Percentiles rank a stretch among this genome's conserved stretches.
Conservation (phyloP, 441 rosid genomes). For the Populus hybrid region DNA sequence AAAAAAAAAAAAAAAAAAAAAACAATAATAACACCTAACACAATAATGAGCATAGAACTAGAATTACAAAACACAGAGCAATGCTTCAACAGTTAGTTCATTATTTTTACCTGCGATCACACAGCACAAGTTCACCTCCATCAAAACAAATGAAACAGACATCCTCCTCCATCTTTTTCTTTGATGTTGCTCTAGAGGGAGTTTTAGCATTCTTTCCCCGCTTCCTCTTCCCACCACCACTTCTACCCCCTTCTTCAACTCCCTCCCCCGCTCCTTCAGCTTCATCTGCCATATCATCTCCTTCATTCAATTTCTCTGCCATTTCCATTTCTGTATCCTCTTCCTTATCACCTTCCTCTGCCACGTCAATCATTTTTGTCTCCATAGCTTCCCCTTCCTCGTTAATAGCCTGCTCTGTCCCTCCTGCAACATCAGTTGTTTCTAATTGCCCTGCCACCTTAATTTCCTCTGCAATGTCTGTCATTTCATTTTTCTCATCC, state of each 20-base stretch:
- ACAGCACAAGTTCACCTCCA: slow-evolving; percentile 90
- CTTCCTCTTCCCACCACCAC: slow-evolving; percentile 67
- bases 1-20: too few species aligned
- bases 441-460: too few species aligned
- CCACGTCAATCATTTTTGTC: too few species aligned
- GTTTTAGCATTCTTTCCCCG: slow-evolving; percentile 51
- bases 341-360: slow-evolving; percentile 13
- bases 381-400: too few species aligned
- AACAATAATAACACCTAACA: too few species aligned
- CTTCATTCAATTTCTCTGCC: slow-evolving; percentile 13
- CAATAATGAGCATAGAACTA: too few species aligned
- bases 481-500: too few species aligned
- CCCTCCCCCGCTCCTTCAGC: slow-evolving; percentile 38
- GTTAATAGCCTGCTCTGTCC: too few species aligned
- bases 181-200: slow-evolving; percentile 39
- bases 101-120: slow-evolving; percentile 81
- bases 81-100: neutral
- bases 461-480: too few species aligned
- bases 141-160: slow-evolving; percentile 97
- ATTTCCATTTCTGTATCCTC: slow-evolving; percentile 30
- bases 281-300: slow-evolving; percentile 25
- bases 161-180: slow-evolving; percentile 89
- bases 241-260: slow-evolving; percentile 48
- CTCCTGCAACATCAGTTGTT: too few species aligned
- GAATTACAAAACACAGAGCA: slow-evolving; percentile 7